Percentiles rank a stretch among this genome's conserved stretches.
Conservation (phyloP, 2,329 filamentous ascomycete species). For the Talaromyces marneffei region DNA sequence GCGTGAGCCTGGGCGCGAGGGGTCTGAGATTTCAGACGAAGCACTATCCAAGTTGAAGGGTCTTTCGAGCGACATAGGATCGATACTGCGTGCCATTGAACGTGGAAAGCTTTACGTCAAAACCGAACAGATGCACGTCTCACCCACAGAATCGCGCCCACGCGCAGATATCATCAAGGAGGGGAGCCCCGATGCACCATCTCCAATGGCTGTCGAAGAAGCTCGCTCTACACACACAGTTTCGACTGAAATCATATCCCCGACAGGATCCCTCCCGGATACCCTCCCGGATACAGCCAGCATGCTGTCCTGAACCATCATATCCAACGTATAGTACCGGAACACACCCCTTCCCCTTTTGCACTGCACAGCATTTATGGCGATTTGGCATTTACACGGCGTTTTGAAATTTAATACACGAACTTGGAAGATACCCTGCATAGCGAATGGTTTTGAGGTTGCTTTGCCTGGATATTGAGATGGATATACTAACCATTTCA, state of each 20-base stretch:
- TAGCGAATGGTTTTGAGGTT: neutral
- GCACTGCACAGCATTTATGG: neutral
- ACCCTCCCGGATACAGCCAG: conserved; percentile 9
- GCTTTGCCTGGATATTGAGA: neutral
- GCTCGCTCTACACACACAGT: conserved; percentile 10
- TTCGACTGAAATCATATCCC: conserved; percentile 11
- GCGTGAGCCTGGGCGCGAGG: conserved; percentile 24
- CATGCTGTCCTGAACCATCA: neutral
- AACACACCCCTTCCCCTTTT: neutral
- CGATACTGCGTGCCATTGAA: conserved; percentile 32
- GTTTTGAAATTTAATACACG: neutral
- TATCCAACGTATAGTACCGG: neutral
- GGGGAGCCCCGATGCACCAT: conserved; percentile 15
- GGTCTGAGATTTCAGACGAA: conserved; percentile 33
- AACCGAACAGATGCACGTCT: conserved; percentile 22
- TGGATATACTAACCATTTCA: conserved; percentile 1
- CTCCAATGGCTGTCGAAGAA: conserved; percentile 20
- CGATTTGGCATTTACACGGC: neutral
- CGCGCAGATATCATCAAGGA: conserved; percentile 18
- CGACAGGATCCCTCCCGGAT: conserved; percentile 7
- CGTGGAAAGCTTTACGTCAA: conserved; percentile 31
- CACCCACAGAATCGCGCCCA: conserved; percentile 29
- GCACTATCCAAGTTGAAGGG: conserved; percentile 34
- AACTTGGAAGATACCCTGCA: conserved; percentile 5
- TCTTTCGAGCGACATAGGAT: conserved; percentile 32